Evolutionary conservation across 257 asterid genomes (phyloP).

Genomic region (Fraxinus pennsylvanica): DNA sequence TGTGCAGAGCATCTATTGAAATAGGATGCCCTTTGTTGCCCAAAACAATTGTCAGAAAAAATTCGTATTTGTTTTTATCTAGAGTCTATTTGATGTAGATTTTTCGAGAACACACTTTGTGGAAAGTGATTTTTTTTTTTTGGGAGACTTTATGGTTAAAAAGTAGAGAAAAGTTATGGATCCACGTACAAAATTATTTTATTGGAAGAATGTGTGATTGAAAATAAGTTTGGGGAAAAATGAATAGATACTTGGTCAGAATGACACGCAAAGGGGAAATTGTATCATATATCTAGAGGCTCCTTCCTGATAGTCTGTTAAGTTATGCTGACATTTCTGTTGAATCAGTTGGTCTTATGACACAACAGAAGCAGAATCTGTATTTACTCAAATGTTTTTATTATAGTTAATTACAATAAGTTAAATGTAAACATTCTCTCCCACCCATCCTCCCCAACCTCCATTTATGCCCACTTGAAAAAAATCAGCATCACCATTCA

Average conservation of each 20-base stretch:
- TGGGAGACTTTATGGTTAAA: no score
- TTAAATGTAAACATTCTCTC: neutral
- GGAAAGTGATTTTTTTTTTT: no score
- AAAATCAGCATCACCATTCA: neutral
- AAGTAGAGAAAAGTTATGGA: no score
- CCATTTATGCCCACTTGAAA: neutral
- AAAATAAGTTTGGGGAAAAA: no score
- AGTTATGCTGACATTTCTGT: neutral
- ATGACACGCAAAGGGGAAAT: neutral
- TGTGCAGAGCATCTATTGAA: neutral
- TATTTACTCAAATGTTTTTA: neutral
- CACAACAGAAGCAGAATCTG: neutral
- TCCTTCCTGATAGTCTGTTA: neutral
- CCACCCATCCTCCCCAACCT: neutral
- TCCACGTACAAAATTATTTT: no score
- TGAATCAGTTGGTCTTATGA: neutral
- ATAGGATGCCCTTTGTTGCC: neutral
- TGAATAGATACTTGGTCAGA: neutral
- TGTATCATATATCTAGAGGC: neutral
- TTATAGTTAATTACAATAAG: neutral
- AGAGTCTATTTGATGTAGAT: neutral
- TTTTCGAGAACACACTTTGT: no score
- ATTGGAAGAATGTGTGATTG: no score
- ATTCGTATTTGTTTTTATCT: neutral
- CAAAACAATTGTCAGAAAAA: neutral